phyloP scores from a whole-genome alignment of 2,329 filamentous ascomycete species.

The Xylariales sp. region DNA sequence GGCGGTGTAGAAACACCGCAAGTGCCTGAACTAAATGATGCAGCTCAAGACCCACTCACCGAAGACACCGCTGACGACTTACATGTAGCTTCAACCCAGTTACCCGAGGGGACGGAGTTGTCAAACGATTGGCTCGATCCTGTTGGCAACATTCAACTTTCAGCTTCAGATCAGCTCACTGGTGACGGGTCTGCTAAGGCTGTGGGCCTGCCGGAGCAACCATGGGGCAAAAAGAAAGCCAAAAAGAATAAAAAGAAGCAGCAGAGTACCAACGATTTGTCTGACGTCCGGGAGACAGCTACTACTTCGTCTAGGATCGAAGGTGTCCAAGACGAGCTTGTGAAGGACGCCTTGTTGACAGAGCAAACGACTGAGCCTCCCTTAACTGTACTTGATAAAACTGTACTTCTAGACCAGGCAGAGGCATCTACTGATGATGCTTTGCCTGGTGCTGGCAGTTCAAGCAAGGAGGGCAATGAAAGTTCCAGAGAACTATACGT shows the following conservation, averaged over 20 bases:
- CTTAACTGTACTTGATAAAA: conserved; percentile 14
- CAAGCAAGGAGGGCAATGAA: conserved; percentile 40
- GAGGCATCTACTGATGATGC: conserved; percentile 24
- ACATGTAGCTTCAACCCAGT: conserved; percentile 38
- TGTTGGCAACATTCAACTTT: conserved; percentile 7
- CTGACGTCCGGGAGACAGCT: conserved; percentile 18
- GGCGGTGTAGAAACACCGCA: conserved; percentile 43
- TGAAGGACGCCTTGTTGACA: conserved; percentile 15
- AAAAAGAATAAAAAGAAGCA: conserved; percentile 50
- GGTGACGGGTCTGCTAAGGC: conserved; percentile 39
- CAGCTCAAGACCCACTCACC: conserved; percentile 37
- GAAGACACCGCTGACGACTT: conserved; percentile 33
- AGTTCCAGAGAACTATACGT: conserved; percentile 22
- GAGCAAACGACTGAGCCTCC: conserved; percentile 20
- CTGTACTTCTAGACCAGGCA: conserved; percentile 20
- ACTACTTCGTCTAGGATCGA: background rate
- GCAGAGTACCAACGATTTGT: conserved; percentile 33
- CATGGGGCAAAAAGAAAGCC: conserved; percentile 48
- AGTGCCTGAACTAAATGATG: conserved; percentile 38
- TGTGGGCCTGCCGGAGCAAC: conserved; percentile 45
- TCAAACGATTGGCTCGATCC: conserved; percentile 14
- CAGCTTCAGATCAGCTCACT: conserved; percentile 20
- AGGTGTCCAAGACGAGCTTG: conserved; percentile 31
- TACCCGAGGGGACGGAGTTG: conserved; percentile 36
- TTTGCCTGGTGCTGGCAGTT: conserved; percentile 34